These are phyloP conservation scores for Teunomyces pallodes DNA, from an alignment of 805 yeast genomes.

Conservation along the genomic window DNA sequence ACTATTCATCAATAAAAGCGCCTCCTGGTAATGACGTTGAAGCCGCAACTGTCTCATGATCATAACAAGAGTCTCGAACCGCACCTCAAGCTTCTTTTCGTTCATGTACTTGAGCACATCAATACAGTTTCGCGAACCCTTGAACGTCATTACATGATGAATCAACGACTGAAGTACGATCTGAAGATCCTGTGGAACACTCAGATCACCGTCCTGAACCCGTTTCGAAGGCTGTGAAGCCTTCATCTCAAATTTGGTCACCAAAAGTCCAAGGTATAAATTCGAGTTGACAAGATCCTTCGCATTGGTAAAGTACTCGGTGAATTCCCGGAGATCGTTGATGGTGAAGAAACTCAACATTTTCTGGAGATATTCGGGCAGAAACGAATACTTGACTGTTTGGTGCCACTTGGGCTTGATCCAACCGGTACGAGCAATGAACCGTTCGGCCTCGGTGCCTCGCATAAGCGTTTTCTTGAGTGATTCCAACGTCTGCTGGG, in stretches of 20 bases:
- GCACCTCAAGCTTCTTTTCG: constrained; percentile 23
- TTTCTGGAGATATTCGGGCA: constrained; percentile 17
- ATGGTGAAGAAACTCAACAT: constrained; percentile 33
- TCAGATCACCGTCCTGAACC: constrained; percentile 4
- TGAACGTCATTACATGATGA: constrained; percentile 35
- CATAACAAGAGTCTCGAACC: constrained; percentile 21
- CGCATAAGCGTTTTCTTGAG: constrained; percentile 22
- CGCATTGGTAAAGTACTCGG: constrained; percentile 19
- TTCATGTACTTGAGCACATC: constrained; percentile 33
- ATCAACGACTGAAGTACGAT: constrained; percentile 28
- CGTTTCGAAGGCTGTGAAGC: constrained; percentile 7
- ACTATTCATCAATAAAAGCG: constrained; percentile 31
- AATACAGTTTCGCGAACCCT: constrained; percentile 32
- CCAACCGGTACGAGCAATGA: constrained; percentile 36
- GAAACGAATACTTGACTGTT: constrained; percentile 16
- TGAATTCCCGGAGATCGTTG: constrained; percentile 22
- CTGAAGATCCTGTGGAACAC: constrained; percentile 21
- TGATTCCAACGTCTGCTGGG: constrained; percentile 9
- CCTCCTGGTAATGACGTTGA: constrained; percentile 31
- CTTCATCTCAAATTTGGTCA: constrained; percentile 34
- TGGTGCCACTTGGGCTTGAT: constrained; percentile 38
- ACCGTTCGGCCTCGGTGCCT: constrained; percentile 32
- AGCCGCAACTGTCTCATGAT: constrained; percentile 30
- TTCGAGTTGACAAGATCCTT: constrained; percentile 32
- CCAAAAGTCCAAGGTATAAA: constrained; percentile 34